Base-by-base conservation (phyloP, 306 rosid genomes). In the Prunus davidiana region DNA sequence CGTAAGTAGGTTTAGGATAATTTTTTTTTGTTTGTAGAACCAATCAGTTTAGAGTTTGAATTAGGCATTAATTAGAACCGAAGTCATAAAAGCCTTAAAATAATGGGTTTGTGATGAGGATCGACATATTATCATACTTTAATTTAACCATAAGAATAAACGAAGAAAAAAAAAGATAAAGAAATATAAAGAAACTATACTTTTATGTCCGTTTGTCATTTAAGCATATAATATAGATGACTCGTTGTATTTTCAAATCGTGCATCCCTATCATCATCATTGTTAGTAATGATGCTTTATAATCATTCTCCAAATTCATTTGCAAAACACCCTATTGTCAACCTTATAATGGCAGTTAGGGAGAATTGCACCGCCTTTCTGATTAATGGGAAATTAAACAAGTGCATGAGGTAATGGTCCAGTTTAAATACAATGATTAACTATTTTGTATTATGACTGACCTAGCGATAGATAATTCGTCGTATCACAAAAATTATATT, bases 241-340 rank as follows among this genome's bases (percentile, higher is more conserved):
- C 12, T 62, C 14, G 43, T 28, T 62, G 27, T 64, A 11, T 34
- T 34, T 34, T 3, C 38, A 64, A 64, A 64, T 19, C 50, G 0
- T 58, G 56, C 34, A 20, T 34, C 63, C 55, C 27, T 50, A 30
- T 74, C 71, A 64, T 61, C 27, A 46, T 27, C 25, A 45, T 49
- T 75, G 46, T 22, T 75, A 50, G 50, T 68, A 30, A 51, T 64
- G 14, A 64, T 24, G 52, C 30, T 34, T 75, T 32, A 64, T 5
- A 50, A 25, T 32, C 30, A 75, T n/a, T 25, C 45, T 6, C 43
- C 43, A 28, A 62, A 28, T 8, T 24, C 38, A 25, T 3, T 34
- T 34, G 69, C 22, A 13, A 20, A 56, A 61, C 8, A 12, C 1
- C 52, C 76, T 80, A 61, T 65, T 64, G 52, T 50, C 58, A 69